A percentile compares a stretch with the other conserved stretches of the same genome.
phyloP scores from a whole-genome alignment of 305 asterid genomes.

The Solanum chacoense region DNA sequence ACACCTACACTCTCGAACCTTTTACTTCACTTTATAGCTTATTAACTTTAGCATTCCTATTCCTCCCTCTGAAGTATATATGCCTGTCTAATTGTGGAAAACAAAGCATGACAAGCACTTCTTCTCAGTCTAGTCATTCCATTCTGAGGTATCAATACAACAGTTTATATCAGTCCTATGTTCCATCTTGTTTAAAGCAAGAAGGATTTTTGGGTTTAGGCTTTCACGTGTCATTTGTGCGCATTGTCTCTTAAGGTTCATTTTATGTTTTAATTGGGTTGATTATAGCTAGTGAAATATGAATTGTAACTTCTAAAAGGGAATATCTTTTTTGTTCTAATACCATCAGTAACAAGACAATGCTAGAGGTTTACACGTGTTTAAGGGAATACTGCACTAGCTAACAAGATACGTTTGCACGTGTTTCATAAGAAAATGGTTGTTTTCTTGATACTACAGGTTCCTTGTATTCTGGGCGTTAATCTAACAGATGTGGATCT shows the following conservation, averaged over 20 bases:
- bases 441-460: constrained; percentile 33
- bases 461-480: constrained; percentile 82
- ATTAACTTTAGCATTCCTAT: not conserved
- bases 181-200: not conserved
- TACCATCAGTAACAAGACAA: not conserved
- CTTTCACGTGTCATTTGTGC: not conserved
- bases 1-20: not conserved
- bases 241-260: not conserved
- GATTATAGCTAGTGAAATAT: not conserved
- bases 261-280: not conserved
- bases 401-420: not conserved
- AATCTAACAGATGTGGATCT: constrained; percentile 69
- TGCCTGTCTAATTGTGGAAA: not conserved
- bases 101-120: not conserved
- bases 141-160: not conserved
- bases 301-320: not conserved
- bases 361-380: not conserved
- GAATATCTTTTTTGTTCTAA: not conserved
- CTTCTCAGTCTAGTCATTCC: not conserved
- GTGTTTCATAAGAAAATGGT: not conserved
- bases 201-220: not conserved
- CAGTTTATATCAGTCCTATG: not conserved
- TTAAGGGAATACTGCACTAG: not conserved
- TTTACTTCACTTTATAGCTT: not conserved
- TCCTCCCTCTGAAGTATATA: not conserved